phyloP scores from a whole-genome alignment of 495 filamentous ascomycete species.

The Aspergillus kassunensis region DNA sequence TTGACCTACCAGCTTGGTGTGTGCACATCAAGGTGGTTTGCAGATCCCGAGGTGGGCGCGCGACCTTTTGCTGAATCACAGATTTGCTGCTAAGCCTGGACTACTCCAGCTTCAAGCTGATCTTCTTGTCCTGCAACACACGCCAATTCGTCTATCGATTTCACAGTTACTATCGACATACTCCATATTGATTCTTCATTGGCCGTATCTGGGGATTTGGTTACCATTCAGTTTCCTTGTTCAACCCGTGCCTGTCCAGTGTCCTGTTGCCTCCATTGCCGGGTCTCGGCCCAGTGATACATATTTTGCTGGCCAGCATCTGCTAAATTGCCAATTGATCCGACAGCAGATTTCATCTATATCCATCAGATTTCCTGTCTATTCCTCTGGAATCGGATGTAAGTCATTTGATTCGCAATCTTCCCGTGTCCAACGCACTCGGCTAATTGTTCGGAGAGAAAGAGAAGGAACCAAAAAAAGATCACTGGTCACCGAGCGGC shows the following conservation, averaged over 20 bases:
- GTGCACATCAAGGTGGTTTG: conserved; percentile 5
- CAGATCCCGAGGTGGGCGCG: conserved; percentile 15
- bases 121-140: neutral
- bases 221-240: neutral
- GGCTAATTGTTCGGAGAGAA: conserved; percentile 1
- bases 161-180: neutral
- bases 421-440: neutral
- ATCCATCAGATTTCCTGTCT: neutral
- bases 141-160: neutral
- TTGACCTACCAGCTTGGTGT: conserved; percentile 5
- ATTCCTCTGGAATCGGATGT: neutral
- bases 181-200: neutral
- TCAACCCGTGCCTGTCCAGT: neutral
- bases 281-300: conserved; percentile 3
- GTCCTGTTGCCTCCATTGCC: conserved; percentile 3
- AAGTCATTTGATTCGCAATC: neutral
- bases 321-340: conserved; percentile 9
- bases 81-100: neutral
- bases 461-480: neutral
- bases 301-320: conserved; percentile 4
- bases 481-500: neutral
- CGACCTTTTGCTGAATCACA: conserved; percentile 6
- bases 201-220: neutral
- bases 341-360: neutral
- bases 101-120: conserved; percentile 8